phyloP scores from a whole-genome alignment of 2,329 filamentous ascomycete species.

The Arthroderma uncinatum region DNA sequence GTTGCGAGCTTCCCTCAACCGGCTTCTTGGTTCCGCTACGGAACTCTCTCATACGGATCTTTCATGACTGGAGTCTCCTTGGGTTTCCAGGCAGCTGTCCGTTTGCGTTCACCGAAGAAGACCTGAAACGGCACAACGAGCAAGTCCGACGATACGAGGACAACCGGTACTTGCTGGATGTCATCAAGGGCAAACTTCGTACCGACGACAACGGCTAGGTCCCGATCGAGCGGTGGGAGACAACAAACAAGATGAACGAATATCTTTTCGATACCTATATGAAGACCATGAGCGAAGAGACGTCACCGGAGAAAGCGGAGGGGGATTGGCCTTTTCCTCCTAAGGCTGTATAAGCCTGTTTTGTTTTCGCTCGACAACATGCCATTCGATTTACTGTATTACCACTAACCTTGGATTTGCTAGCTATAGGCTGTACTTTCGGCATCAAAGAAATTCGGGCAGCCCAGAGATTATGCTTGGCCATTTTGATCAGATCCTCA shows the following conservation, averaged over 20 bases:
- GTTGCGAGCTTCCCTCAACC: background rate
- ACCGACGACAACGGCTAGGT: constrained; percentile 27
- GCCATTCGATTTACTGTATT: no score
- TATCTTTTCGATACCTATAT: constrained; percentile 25
- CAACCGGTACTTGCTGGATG: constrained; percentile 11
- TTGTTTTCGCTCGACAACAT: background rate
- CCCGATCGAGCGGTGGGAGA: constrained; percentile 22
- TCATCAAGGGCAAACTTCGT: constrained; percentile 19
- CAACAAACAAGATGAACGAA: constrained; percentile 20
- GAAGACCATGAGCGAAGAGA: constrained; percentile 9
- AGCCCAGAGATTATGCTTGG: constrained; percentile 4
- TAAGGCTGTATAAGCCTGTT: background rate
- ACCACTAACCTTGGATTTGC: no score
- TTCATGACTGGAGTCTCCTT: constrained; percentile 2
- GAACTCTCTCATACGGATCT: background rate
- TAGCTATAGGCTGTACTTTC: no score
- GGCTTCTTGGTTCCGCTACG: background rate
- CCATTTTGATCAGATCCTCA: constrained; percentile 3
- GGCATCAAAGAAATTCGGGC: no score
- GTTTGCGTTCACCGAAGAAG: constrained; percentile 16
- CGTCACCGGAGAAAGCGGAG: constrained; percentile 12
- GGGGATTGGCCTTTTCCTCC: constrained; percentile 13
- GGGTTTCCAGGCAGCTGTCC: constrained; percentile 2
- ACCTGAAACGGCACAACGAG: constrained; percentile 17
- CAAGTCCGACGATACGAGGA: constrained; percentile 7